Evolutionary conservation across 2,329 filamentous ascomycete species (phyloP), one percentile per base, ranked within the genome.

Genomic region (Gnomoniopsis sp.): DNA sequence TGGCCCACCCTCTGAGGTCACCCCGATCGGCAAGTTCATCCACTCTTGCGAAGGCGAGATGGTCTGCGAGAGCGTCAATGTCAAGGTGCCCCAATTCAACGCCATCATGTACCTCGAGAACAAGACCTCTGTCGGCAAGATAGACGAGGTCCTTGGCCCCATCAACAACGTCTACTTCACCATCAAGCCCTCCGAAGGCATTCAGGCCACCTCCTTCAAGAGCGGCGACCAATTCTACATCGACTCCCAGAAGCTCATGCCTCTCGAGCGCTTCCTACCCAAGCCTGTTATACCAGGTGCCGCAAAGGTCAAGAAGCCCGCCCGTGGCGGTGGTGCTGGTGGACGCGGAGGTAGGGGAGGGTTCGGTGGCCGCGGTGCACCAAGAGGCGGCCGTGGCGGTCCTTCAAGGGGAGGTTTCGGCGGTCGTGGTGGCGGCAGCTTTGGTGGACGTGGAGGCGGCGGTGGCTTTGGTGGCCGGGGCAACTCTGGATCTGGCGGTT

Each of bases 161-260:
- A 90, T 99, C 77, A 98, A 96, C 83, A 89, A 97, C 77, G 91
- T 98, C 70, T 96, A 89, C 82, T 99, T 99, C 83, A 98, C 93
- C 70, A 89, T 99, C 76, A 98, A 98, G 80, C 93, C 93, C 56
- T 88, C 91, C 73, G 93, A 98, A 74, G 95, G 95, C 68, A 98
- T 99, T 74, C 90, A 96, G 76, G 92, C 95, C 63, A 86, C 88
- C 60, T 95, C 90, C 44, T 99, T 98, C 87, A 96, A 97, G 81
- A 78, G 88, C 63, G 95, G 95, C 72, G 95, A 98, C 82, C 96
- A 96, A 79, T 96, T 99, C 79, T 99, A 88, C 81, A 96, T 98
- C 71, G 90, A 88, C 68, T 85, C 88, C 70, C 95, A 98, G 79
- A 99, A 97, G 82, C 86, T 97, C 54, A 82, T 99, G 62, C 93